These are phyloP conservation scores for Paragyromitra xinjiangensis DNA, from an alignment of 495 filamentous ascomycete genomes.

Conservation along the genomic window DNA sequence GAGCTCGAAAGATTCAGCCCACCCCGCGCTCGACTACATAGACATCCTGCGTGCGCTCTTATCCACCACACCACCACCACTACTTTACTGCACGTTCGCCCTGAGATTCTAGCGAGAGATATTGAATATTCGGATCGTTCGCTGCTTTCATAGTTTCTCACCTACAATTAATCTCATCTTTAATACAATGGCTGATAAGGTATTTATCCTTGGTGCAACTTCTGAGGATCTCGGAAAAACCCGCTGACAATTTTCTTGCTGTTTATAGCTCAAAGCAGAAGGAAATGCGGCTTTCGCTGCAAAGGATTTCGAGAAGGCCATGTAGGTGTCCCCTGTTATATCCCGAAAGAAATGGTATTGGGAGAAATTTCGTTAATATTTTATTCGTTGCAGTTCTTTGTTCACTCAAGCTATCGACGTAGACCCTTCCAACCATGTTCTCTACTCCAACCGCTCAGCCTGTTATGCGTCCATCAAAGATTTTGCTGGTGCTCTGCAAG, in stretches of 20 bases:
- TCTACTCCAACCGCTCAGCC: conserved; percentile 97
- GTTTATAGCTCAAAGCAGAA: conserved; percentile 79
- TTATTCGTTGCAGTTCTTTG: conserved; percentile 61
- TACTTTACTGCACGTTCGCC: conserved; percentile 19
- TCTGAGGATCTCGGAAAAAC: not conserved
- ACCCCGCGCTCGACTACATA: conserved; percentile 45
- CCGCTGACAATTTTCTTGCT: conserved; percentile 16
- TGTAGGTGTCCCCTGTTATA: conserved; percentile 70
- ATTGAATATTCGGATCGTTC: conserved; percentile 14
- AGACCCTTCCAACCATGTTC: conserved; percentile 88
- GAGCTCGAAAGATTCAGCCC: conserved; percentile 36
- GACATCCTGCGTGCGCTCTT: conserved; percentile 29
- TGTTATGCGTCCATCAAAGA: conserved; percentile 92
- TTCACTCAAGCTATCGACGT: conserved; percentile 93
- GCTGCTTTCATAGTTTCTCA: conserved; percentile 2
- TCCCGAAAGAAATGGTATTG: not conserved
- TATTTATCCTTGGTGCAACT: conserved; percentile 14
- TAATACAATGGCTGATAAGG: conserved; percentile 48
- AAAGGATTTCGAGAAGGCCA: conserved; percentile 93
- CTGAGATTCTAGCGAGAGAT: conserved; percentile 22
- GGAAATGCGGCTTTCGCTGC: conserved; percentile 98
- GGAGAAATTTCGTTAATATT: conserved; percentile 13
- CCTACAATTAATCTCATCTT: conserved; percentile 3
- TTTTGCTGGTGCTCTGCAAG: conserved; percentile 81
- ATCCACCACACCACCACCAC: conserved; percentile 25